These are phyloP conservation scores for Gautieria morchelliformis DNA, from an alignment of 768 basidiomycete genomes.

Conservation along the genomic window DNA sequence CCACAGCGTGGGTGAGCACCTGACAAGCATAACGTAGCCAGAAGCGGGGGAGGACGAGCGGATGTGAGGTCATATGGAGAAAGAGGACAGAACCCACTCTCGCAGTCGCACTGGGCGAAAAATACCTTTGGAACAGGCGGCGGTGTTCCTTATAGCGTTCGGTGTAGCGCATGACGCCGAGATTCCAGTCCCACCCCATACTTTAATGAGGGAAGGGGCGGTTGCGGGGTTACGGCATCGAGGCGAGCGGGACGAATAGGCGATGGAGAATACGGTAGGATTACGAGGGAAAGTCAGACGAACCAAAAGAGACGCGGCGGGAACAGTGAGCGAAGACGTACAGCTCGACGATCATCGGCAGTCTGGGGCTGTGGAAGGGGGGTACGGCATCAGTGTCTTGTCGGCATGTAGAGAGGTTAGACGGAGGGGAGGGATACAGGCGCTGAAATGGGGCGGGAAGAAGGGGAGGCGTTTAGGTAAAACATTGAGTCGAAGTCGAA, in stretches of 20 bases:
- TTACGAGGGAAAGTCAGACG: no score
- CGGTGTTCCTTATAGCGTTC: not conserved
- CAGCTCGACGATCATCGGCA: not conserved
- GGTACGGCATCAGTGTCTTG: no score
- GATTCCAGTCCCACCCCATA: not conserved
- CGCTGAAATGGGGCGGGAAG: no score
- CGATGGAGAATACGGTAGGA: not conserved
- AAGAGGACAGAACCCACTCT: not conserved
- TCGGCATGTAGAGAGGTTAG: no score
- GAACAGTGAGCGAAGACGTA: not conserved
- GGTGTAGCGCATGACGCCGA: conserved; percentile 1
- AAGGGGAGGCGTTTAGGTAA: no score
- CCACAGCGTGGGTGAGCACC: no score
- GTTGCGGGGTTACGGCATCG: not conserved
- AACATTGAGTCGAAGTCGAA: no score
- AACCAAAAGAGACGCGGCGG: no score
- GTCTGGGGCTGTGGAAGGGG: not conserved
- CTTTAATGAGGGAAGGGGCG: not conserved
- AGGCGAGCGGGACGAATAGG: not conserved
- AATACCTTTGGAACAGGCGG: not conserved
- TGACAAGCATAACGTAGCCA: no score
- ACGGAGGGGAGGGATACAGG: no score
- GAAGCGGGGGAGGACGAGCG: not conserved
- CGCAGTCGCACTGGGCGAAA: not conserved
- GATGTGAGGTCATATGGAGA: no score